Conservation (phyloP, 208 protist genomes). For the Trypanosoma grayi region DNA sequence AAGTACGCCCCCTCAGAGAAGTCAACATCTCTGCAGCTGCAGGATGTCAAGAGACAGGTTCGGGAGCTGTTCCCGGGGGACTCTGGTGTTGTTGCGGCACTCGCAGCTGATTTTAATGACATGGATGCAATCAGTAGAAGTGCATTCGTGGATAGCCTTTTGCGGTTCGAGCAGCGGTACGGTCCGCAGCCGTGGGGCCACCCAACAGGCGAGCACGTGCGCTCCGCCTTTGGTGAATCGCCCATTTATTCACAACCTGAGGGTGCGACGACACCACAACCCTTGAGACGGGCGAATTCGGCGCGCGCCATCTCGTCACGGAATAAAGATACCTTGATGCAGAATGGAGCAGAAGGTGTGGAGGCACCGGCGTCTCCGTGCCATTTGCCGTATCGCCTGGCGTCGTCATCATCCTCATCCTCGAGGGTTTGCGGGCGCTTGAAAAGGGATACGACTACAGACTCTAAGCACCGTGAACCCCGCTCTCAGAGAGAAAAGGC, state of each 20-base stretch:
- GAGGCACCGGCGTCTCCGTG: neutral
- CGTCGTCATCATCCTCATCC: constrained; percentile 11
- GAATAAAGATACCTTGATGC: neutral
- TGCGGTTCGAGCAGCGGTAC: constrained; percentile 38
- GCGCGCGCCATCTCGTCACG: neutral
- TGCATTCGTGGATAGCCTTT: constrained; percentile 59
- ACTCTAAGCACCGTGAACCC: neutral
- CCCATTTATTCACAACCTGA: neutral
- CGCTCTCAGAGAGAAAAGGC: neutral
- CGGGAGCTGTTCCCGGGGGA: constrained; percentile 59
- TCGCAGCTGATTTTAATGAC: constrained; percentile 16
- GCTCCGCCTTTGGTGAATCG: neutral
- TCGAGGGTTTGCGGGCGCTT: neutral
- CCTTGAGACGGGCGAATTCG: neutral
- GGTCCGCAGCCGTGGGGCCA: constrained; percentile 57
- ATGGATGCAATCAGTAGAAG: constrained; percentile 32
- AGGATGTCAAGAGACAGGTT: constrained; percentile 51
- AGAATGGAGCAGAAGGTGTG: neutral
- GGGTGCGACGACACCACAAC: neutral
- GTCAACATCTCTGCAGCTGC: constrained; percentile 29
- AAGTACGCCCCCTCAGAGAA: constrained; percentile 60
- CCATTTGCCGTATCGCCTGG: neutral
- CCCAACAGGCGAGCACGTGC: constrained; percentile 5
- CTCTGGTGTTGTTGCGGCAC: constrained; percentile 45
- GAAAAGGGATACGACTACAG: neutral